Evolutionary conservation across 768 basidiomycete species (phyloP).

Genomic region (Pleurotus giganteus): DNA sequence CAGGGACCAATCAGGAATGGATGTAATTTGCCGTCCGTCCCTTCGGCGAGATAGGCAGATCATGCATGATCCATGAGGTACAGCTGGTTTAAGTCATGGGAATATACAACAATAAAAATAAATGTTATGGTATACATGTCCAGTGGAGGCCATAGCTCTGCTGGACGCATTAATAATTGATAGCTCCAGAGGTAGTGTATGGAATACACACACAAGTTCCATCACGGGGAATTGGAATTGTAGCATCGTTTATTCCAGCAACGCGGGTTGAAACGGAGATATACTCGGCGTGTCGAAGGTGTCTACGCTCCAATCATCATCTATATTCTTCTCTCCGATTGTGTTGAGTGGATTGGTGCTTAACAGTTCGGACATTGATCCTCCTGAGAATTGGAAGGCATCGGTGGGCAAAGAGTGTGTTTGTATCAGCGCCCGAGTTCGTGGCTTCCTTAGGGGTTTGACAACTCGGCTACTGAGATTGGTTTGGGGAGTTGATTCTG

Average conservation of each 20-base stretch:
- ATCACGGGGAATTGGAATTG: neutral
- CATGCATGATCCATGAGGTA: constrained; percentile 8
- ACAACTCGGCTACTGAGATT: constrained; percentile 26
- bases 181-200: neutral
- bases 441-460: constrained; percentile 38
- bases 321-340: constrained; percentile 17
- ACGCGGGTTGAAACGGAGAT: constrained; percentile 14
- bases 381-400: constrained; percentile 10
- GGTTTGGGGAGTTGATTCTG: constrained; percentile 11
- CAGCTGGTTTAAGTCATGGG: constrained; percentile 6
- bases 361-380: constrained; percentile 3
- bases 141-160: constrained; percentile 1
- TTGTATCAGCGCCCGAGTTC: constrained; percentile 25
- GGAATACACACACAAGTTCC: neutral
- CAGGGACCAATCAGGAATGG: constrained; percentile 3
- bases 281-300: constrained; percentile 11
- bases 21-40: constrained; percentile 2
- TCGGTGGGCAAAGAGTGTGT: constrained; percentile 38
- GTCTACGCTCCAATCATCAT: constrained; percentile 43
- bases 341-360: neutral
- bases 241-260: neutral
- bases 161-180: neutral
- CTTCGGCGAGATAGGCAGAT: constrained; percentile 3
- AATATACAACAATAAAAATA: constrained; percentile 10
- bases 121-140: constrained; percentile 7